phyloP scores from a whole-genome alignment of 225 moss, liverwort and hornwort species.

The Pseudoscleropodium purum region DNA sequence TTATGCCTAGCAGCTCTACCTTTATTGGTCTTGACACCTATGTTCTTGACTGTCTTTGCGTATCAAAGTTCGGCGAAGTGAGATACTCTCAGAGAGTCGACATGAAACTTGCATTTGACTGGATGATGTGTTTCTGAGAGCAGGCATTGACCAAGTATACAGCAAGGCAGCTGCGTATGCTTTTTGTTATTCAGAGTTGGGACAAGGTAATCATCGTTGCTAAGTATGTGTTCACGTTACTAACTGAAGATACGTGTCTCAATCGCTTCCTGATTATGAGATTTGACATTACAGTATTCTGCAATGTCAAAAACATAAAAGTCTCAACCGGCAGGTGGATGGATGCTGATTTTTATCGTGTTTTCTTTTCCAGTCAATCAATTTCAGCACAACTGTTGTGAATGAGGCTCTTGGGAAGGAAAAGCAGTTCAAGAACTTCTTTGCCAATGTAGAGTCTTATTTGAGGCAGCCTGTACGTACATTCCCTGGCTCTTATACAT shows the following conservation, averaged over 20 bases:
- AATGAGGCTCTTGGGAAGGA: constrained; percentile 59
- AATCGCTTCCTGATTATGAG: neutral
- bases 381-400: constrained; percentile 41
- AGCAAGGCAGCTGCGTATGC: constrained; percentile 76
- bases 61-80: neutral
- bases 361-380: constrained; percentile 30
- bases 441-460: constrained; percentile 37
- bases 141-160: constrained; percentile 74
- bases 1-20: neutral
- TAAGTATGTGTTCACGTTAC: neutral
- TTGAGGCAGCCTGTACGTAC: constrained; percentile 36
- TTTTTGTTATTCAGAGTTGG: constrained; percentile 85
- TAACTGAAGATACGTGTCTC: neutral
- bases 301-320: neutral
- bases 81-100: neutral
- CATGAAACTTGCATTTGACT: neutral
- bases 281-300: neutral
- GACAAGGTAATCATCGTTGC: constrained; percentile 56
- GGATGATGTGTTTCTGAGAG: neutral
- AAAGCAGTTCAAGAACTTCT: constrained; percentile 51
- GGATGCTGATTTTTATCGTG: neutral
- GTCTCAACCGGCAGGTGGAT: neutral
- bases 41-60: neutral
- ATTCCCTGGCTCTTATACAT: neutral
- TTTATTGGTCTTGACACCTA: neutral